Conservation (phyloP, 163 green algal genomes). For the Volvox carteri region DNA sequence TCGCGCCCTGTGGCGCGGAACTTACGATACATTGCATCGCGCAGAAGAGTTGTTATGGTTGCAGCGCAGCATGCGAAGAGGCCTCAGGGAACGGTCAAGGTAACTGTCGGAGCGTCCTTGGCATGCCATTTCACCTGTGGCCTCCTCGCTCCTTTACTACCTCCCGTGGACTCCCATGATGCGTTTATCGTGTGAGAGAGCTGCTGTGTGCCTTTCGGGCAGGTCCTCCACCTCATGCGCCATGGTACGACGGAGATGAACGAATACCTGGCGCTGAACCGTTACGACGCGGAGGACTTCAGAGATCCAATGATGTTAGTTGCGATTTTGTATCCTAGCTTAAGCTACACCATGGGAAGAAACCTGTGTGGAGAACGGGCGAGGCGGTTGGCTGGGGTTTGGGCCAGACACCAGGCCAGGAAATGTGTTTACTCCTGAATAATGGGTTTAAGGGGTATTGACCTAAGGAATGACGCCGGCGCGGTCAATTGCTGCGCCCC, state of each 20-base stretch:
- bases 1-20: background rate
- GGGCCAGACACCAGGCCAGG: too few relatives aligned
- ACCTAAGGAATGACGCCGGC: too few relatives aligned
- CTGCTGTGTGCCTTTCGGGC: background rate
- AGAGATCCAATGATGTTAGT: conserved; percentile 20
- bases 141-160: background rate
- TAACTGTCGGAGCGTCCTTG: background rate
- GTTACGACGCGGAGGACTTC: conserved; percentile 29
- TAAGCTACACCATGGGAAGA: too few relatives aligned
- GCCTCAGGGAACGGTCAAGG: background rate
- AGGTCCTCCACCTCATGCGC: conserved; percentile 68
- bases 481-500: too few relatives aligned
- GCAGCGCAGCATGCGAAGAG: background rate
- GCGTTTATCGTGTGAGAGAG: background rate
- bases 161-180: background rate
- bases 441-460: too few relatives aligned
- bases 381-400: too few relatives aligned
- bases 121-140: background rate
- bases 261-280: conserved; percentile 64
- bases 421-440: too few relatives aligned
- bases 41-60: background rate
- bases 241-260: conserved; percentile 84
- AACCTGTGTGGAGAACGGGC: too few relatives aligned
- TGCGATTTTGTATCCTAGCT: too few relatives aligned
- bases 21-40: background rate